These are phyloP conservation scores for Neonectria coccinea DNA, from an alignment of 2,329 filamentous ascomycete species.

Conservation along the genomic window DNA sequence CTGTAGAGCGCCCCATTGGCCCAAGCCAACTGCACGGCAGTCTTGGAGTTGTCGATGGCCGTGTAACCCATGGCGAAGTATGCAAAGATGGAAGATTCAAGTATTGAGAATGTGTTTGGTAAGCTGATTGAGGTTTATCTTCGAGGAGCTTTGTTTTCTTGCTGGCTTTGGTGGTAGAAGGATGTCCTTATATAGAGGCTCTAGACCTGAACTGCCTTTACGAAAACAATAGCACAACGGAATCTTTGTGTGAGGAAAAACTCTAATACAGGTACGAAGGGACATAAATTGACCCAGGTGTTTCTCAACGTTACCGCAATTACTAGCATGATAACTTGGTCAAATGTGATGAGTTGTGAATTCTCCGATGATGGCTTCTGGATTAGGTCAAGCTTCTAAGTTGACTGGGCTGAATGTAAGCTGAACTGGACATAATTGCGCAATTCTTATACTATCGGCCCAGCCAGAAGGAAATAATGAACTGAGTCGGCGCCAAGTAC, in stretches of 20 bases:
- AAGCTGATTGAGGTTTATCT: background rate
- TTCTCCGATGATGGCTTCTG: background rate
- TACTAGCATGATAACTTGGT: background rate
- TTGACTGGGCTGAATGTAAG: background rate
- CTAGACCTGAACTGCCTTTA: background rate
- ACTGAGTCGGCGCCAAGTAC: background rate
- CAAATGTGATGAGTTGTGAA: background rate
- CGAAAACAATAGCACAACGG: background rate
- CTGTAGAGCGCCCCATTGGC: slow-evolving; percentile 9
- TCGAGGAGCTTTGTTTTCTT: background rate
- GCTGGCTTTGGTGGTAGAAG: background rate
- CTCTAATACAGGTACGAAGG: background rate
- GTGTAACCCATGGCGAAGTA: slow-evolving; percentile 12
- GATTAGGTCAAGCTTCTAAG: background rate
- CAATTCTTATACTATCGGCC: background rate
- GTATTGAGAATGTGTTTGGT: background rate
- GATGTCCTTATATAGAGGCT: background rate
- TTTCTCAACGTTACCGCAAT: background rate
- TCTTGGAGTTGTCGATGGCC: slow-evolving; percentile 10
- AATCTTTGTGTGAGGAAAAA: background rate
- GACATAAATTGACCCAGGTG: background rate
- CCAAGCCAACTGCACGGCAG: slow-evolving; percentile 5
- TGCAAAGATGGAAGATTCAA: background rate
- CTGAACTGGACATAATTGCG: background rate
- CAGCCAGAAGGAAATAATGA: background rate